Percentiles rank a stretch among this genome's conserved stretches.
phyloP scores from a whole-genome alignment of 208 protist species.

The Acanthamoeba quina region DNA sequence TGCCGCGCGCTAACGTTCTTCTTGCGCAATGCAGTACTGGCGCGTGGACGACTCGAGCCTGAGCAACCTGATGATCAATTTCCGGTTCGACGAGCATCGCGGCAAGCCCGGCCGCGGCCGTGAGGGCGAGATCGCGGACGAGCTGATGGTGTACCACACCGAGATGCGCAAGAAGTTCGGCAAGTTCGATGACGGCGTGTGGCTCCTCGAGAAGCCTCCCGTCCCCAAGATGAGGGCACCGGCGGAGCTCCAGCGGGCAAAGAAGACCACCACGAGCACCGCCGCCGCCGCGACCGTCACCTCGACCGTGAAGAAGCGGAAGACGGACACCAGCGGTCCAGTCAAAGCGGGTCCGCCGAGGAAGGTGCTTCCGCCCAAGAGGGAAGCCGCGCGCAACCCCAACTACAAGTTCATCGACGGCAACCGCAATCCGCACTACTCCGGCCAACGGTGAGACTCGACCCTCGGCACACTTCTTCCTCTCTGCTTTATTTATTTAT shows the following conservation, averaged over 20 bases:
- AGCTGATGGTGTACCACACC: constrained; percentile 31
- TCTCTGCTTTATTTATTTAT: not conserved
- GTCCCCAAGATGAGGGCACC: not conserved
- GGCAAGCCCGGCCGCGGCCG: not conserved
- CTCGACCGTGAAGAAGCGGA: too few relatives aligned
- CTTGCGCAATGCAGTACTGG: not conserved
- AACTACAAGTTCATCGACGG: constrained; percentile 33
- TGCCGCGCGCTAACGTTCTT: not conserved
- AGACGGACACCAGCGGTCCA: too few relatives aligned
- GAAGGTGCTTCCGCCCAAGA: not conserved
- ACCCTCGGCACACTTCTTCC: not conserved
- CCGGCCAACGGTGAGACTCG: not conserved
- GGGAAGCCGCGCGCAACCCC: not conserved
- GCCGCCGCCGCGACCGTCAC: not conserved
- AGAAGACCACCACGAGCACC: not conserved
- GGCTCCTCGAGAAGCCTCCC: not conserved
- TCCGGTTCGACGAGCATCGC: not conserved
- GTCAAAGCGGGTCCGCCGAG: not conserved
- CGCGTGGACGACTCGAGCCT: not conserved
- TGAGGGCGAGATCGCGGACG: constrained; percentile 19
- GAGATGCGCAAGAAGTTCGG: constrained; percentile 18
- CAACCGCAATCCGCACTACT: constrained; percentile 7
- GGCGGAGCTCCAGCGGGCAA: not conserved
- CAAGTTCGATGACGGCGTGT: not conserved
- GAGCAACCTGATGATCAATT: constrained; percentile 1